Evolutionary conservation across 805 yeast species (phyloP), one percentile per base, ranked within the genome.

Genomic region (Wickerhamiella nectarea): DNA sequence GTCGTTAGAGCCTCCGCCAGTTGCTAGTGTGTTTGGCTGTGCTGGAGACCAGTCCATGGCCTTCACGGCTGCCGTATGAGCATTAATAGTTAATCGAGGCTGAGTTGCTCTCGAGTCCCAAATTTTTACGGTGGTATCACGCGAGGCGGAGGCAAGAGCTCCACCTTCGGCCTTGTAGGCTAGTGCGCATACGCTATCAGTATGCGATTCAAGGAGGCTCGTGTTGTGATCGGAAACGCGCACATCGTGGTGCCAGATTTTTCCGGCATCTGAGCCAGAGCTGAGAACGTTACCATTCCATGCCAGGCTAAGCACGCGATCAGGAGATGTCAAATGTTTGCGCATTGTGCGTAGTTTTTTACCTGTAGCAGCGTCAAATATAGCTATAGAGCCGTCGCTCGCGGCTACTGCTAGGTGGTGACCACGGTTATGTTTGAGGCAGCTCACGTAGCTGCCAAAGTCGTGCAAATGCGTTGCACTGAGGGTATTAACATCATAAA

Each of bases 1-100:
- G 62, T 91, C 96, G 25, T 82, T 73, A 10, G 94, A 80, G 12
- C 98, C 98, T 42, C 98, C 98, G 6, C 97, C 98, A 3, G 95
- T 80, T n/a, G 96, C 96, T 42, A 89, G 68, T 43, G 87, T 62
- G 48, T 81, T 79, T 24, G 65, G 66, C 53, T 84, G 89, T 59
- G 80, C 80, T 1, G 97, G 97, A 57, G 94, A 81, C 95, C 96
- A 89, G 7, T 89, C 77, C 39, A 91, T 61, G 1, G 97, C 96
- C 62, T 91, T 91, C 4, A 89, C 95, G 0, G 97, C 97, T 0
- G 97, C 95, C 24, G 74, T 78, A 62, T 89, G 98, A 44, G 76
- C 74, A 14, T 79, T 72, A 58, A 86, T 83, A 11, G 78, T 68
- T 59, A 78, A 83, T 49, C 76, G 71, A 2, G 97, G 95, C 20